A percentile compares a stretch with the other conserved stretches of the same genome.
Evolutionary conservation across 1,139 yeast species (phyloP).

Genomic region (Pichia sp.): DNA sequence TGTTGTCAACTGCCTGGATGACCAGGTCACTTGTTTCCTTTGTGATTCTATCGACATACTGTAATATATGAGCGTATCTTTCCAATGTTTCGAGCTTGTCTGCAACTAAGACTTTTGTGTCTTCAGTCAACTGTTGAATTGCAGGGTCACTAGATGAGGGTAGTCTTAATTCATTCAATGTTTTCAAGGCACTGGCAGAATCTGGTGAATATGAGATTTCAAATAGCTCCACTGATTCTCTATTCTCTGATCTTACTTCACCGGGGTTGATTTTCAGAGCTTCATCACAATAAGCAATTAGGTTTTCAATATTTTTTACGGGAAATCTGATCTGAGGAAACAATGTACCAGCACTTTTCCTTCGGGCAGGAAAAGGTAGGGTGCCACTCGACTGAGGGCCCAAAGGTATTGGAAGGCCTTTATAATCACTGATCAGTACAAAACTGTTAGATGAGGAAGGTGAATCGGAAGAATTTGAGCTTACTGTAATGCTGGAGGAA

Average conservation of each 20-base stretch:
- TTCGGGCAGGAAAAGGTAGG: constrained; percentile 3
- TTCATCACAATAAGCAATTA: constrained; percentile 69
- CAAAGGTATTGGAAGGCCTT: constrained; percentile 19
- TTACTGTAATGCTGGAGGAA: constrained; percentile 9
- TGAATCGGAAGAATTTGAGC: constrained; percentile 7
- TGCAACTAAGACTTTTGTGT: constrained; percentile 58
- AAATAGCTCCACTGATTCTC: constrained; percentile 21
- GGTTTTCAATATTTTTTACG: constrained; percentile 57
- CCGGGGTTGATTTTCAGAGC: constrained; percentile 70
- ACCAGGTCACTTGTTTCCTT: constrained; percentile 77
- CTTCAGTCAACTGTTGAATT: constrained; percentile 56
- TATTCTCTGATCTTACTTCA: constrained; percentile 31
- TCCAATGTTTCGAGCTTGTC: constrained; percentile 72
- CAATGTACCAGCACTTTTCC: constrained; percentile 29
- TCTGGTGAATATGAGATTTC: constrained; percentile 56
- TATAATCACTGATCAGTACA: constrained; percentile 18
- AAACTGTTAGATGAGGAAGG: constrained; percentile 13
- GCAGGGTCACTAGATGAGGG: constrained; percentile 65
- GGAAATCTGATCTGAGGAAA: constrained; percentile 50
- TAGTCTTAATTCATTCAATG: constrained; percentile 49
- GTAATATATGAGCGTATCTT: constrained; percentile 70
- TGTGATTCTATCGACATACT: constrained; percentile 75
- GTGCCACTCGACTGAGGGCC: constrained; percentile 13
- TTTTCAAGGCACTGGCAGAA: constrained; percentile 60
- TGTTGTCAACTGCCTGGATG: constrained; percentile 57